Evolutionary conservation across 331 rosid species (phyloP), one percentile per base, ranked within the genome.

Genomic region (Prunus yedoensis): DNA sequence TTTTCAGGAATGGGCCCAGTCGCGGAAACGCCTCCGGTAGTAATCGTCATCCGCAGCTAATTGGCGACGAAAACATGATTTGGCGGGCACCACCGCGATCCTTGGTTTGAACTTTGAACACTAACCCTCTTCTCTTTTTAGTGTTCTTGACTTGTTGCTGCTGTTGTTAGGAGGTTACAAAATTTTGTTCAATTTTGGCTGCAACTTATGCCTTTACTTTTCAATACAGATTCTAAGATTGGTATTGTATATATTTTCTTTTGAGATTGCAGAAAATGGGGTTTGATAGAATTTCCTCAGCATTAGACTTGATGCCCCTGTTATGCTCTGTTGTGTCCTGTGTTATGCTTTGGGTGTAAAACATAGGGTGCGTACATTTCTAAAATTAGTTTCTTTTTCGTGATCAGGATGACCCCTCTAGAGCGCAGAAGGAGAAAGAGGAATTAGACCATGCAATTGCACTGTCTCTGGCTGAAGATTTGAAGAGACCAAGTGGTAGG

Each of bases 381-480:
- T 49, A 15, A 38, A 38, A 38, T 38, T 38, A 38, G 43, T 46
- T 47, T 4, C 28, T 23, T 74, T 14, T 5, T 28, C 13, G 68
- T 13, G 43, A 74, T 79, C 80, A 94, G 99, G 94, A 89, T 57
- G 97, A 87, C 60, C 88, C 77, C 17, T 69, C 85, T 79, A 88
- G 93, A 81, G 73, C 94, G 61, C 90, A 75, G 76, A 92, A 91
- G 84, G 99, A 91, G 75, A 91, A 87, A 74, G 94, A 89, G 28
- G 97, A 89, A 69, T 73, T 85, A 8, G 97, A 89, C 68, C 96
- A 71, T 81, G 94, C 94, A 38, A 83, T 85, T 79, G 82, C 91
- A 27, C 90, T 83, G 71, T 91, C 99, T 74, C 70, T 86, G 59
- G 84, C 83, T 20, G 97, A 92, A 68, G 94, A 90, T 88, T 76